Conservation (phyloP, 1,139 yeast genomes). For the Geotrichum phurueaensis region DNA sequence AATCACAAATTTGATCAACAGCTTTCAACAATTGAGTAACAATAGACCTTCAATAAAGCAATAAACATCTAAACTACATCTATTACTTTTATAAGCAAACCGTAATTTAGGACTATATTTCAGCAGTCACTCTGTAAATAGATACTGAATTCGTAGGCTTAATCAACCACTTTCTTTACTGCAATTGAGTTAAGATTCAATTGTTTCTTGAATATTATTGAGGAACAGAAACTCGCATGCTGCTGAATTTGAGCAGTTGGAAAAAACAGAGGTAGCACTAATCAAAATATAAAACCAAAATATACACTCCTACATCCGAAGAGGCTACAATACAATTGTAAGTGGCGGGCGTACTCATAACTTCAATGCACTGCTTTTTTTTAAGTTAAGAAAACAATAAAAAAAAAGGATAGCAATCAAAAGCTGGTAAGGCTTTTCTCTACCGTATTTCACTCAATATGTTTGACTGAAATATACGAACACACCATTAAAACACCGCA, state of each 20-base stretch:
- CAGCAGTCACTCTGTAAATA: too few species aligned
- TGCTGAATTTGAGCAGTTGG: too few species aligned
- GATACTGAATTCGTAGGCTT: too few species aligned
- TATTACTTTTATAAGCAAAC: too few species aligned
- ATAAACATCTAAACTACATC: too few species aligned
- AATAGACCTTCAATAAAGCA: neutral
- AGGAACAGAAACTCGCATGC: too few species aligned
- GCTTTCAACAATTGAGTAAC: neutral
- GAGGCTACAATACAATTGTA: neutral
- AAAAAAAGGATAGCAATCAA: neutral
- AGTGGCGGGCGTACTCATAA: neutral
- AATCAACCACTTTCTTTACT: too few species aligned
- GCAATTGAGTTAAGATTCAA: too few species aligned
- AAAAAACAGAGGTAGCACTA: neutral
- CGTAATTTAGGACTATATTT: too few species aligned
- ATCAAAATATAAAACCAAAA: neutral
- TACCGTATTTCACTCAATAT: neutral
- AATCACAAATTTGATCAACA: neutral
- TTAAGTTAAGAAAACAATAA: neutral
- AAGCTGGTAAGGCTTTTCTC: neutral
- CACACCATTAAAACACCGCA: too few species aligned
- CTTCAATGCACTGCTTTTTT: neutral
- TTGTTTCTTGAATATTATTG: too few species aligned
- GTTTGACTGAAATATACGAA: neutral
- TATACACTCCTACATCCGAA: neutral